Evolutionary conservation across 306 rosid genomes (phyloP).

Genomic region (Quercus glauca): DNA sequence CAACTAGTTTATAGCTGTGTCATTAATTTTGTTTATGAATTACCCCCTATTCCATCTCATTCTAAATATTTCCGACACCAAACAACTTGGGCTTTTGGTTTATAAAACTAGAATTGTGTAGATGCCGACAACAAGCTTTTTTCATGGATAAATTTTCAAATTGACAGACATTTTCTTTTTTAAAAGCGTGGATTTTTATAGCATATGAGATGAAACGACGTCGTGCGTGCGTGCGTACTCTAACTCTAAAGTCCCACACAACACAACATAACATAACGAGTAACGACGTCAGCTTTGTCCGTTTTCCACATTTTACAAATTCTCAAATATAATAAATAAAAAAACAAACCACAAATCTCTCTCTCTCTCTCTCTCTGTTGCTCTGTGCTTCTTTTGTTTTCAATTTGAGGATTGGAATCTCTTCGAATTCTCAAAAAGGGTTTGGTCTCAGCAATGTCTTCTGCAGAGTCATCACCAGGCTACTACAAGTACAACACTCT

Average conservation of each 20-base stretch:
- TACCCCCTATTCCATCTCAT: no score
- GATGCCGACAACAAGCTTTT: not conserved
- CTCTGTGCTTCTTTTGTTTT: not conserved
- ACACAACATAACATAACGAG: not conserved
- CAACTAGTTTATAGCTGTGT: no score
- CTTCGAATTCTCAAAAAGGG: not conserved
- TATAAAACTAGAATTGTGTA: no score
- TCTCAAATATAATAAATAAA: not conserved
- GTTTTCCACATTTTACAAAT: not conserved
- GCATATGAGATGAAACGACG: no score
- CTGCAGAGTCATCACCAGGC: slow-evolving; percentile 31
- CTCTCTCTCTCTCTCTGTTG: not conserved
- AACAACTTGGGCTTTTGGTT: no score
- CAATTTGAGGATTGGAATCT: not conserved
- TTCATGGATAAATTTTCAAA: not conserved
- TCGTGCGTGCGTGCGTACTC: no score
- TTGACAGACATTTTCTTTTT: no score
- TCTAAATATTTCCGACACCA: no score
- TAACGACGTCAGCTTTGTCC: not conserved
- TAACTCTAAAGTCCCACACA: no score
- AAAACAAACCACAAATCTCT: not conserved
- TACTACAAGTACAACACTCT: slow-evolving; percentile 20
- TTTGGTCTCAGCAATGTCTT: not conserved
- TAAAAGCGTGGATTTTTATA: no score
- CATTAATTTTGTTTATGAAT: no score